Conservation (phyloP, 495 filamentous ascomycete species). For the Annulohypoxylon maeteangense region DNA sequence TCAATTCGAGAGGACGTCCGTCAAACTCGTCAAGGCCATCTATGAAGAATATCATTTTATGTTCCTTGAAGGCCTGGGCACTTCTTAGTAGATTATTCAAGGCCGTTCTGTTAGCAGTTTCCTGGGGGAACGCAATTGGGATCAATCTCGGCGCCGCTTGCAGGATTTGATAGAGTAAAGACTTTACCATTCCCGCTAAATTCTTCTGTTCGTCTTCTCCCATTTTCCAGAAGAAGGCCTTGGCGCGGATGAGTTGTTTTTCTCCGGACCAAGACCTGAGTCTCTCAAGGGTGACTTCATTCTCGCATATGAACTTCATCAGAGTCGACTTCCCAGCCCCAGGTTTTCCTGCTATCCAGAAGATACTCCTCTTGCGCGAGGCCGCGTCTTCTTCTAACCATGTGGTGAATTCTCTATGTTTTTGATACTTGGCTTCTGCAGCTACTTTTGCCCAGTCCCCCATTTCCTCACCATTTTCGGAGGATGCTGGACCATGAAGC, state of each 20-base stretch:
- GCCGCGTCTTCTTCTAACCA: conserved; percentile 1
- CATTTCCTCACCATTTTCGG: neutral
- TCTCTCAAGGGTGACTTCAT: conserved; percentile 9
- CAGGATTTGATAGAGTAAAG: conserved; percentile 28
- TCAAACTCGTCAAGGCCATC: conserved; percentile 60
- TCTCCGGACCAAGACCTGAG: conserved; percentile 25
- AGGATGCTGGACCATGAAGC: neutral
- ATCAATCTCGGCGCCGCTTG: conserved; percentile 18
- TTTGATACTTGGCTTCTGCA: neutral
- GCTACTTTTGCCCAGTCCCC: neutral
- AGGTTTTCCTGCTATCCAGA: conserved; percentile 32
- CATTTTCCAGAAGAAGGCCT: conserved; percentile 29
- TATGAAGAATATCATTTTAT: conserved; percentile 53
- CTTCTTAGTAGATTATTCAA: conserved; percentile 10
- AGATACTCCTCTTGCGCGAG: conserved; percentile 20
- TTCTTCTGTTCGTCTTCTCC: conserved; percentile 31
- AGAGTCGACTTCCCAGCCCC: conserved; percentile 42
- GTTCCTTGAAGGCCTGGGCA: neutral
- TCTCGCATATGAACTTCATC: conserved; percentile 33
- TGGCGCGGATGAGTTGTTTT: conserved; percentile 25
- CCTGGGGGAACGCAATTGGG: conserved; percentile 14
- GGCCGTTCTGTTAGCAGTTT: neutral
- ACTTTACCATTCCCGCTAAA: conserved; percentile 21
- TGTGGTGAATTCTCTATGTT: conserved; percentile 4
- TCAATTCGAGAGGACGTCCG: conserved; percentile 31